A percentile compares a stretch with the other conserved stretches of the same genome.
Evolutionary conservation across 768 basidiomycete species (phyloP).

Genomic region (Psilocybe cyanescens): DNA sequence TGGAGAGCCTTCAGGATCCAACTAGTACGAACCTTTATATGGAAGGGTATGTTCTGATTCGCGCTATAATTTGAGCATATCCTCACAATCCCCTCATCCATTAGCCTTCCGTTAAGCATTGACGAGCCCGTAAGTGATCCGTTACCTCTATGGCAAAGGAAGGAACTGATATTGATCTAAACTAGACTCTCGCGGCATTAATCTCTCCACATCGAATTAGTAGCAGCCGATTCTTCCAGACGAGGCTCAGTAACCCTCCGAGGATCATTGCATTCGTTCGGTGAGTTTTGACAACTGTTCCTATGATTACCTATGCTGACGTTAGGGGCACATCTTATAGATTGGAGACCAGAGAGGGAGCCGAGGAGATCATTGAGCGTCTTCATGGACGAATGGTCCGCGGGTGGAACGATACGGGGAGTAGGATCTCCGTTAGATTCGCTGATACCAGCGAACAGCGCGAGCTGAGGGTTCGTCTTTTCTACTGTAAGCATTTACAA

Average conservation of each 20-base stretch:
- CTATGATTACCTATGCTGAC: constrained; percentile 8
- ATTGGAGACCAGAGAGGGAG: constrained; percentile 70
- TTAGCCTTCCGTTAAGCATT: constrained; percentile 68
- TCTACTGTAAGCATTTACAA: not conserved
- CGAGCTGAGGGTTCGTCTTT: constrained; percentile 65
- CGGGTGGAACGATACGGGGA: constrained; percentile 78
- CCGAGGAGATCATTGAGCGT: constrained; percentile 77
- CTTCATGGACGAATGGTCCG: constrained; percentile 82
- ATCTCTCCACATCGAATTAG: constrained; percentile 74
- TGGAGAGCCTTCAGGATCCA: constrained; percentile 73
- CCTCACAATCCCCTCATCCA: not conserved
- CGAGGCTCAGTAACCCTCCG: constrained; percentile 74
- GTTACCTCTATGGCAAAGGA: not conserved
- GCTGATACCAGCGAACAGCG: constrained; percentile 80
- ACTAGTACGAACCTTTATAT: constrained; percentile 80
- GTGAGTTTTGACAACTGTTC: constrained; percentile 38
- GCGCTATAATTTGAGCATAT: constrained; percentile 34
- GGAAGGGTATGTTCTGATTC: constrained; percentile 56
- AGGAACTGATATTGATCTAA: constrained; percentile 4
- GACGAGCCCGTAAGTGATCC: constrained; percentile 58
- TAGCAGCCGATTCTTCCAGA: constrained; percentile 81
- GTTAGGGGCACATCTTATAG: constrained; percentile 35
- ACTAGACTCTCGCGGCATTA: constrained; percentile 65
- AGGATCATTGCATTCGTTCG: constrained; percentile 84
- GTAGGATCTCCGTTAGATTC: constrained; percentile 79